These are phyloP conservation scores for Leccinum imitatum DNA, from an alignment of 768 basidiomycete species.

Conservation along the genomic window DNA sequence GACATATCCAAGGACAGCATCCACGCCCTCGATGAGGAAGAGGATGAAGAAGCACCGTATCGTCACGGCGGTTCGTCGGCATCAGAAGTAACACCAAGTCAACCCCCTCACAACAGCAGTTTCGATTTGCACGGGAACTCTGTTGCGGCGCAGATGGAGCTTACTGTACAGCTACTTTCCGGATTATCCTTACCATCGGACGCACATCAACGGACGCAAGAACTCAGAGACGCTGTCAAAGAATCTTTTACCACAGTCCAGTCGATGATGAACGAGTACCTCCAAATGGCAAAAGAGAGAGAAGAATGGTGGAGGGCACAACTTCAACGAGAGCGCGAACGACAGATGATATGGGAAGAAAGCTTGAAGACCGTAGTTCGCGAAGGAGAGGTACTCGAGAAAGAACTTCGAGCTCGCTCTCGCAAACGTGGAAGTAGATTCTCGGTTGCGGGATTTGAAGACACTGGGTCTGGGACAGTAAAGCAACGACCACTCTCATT, in stretches of 20 bases:
- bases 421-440: slow-evolving; percentile 59
- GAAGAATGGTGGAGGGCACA: slow-evolving; percentile 76
- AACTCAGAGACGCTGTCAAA: slow-evolving; percentile 52
- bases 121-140: slow-evolving; percentile 73
- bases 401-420: slow-evolving; percentile 65
- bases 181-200: slow-evolving; percentile 39
- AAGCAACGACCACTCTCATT: slow-evolving; percentile 25
- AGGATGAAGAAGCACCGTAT: slow-evolving; percentile 31
- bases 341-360: slow-evolving; percentile 83
- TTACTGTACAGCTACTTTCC: slow-evolving; percentile 63
- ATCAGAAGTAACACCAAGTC: slow-evolving; percentile 38
- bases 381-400: slow-evolving; percentile 83
- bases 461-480: slow-evolving; percentile 17
- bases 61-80: slow-evolving; percentile 48
- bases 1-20: slow-evolving; percentile 18
- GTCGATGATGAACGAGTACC: slow-evolving; percentile 62
- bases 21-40: slow-evolving; percentile 30
- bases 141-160: slow-evolving; percentile 72
- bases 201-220: slow-evolving; percentile 27
- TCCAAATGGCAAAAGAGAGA: slow-evolving; percentile 68
- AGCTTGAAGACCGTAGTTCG: slow-evolving; percentile 82
- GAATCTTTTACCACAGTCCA: slow-evolving; percentile 60
- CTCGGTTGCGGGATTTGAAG: slow-evolving; percentile 39
- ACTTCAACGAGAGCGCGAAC: slow-evolving; percentile 60
- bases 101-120: slow-evolving; percentile 55